Conservation (phyloP, 768 basidiomycete genomes). For the Rhizopogon salebrosus region DNA sequence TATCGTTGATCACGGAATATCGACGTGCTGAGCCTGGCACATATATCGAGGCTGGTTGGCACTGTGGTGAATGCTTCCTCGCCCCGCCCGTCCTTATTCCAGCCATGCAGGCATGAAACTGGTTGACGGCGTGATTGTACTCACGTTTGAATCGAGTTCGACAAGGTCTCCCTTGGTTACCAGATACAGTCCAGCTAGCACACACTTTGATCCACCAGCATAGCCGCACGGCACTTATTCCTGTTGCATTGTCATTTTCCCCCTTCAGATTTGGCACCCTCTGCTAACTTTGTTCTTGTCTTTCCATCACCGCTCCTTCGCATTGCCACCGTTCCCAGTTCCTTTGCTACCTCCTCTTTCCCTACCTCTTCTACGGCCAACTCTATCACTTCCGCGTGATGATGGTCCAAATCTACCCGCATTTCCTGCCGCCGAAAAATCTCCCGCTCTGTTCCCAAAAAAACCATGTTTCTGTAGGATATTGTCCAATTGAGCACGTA, state of each 20-base stretch:
- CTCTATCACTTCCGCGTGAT: constrained; percentile 32
- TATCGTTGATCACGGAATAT: constrained; percentile 30
- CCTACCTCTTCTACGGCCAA: constrained; percentile 33
- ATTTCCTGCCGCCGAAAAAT: neutral
- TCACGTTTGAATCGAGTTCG: constrained; percentile 57
- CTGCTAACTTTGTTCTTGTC: constrained; percentile 73
- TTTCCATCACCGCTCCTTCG: constrained; percentile 64
- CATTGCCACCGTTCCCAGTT: constrained; percentile 32
- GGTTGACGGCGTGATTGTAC: constrained; percentile 55
- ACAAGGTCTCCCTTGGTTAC: constrained; percentile 38
- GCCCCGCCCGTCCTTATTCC: constrained; percentile 4
- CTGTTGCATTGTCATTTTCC: constrained; percentile 87
- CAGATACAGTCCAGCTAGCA: neutral
- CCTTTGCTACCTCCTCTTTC: constrained; percentile 33
- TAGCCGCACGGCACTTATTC: too few relatives aligned
- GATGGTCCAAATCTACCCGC: constrained; percentile 7
- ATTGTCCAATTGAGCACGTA: too few relatives aligned
- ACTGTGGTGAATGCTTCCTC: constrained; percentile 48
- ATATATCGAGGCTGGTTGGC: constrained; percentile 67
- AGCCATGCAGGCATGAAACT: constrained; percentile 45
- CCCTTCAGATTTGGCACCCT: constrained; percentile 73
- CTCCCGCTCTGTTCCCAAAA: constrained; percentile 47
- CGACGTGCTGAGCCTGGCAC: constrained; percentile 43
- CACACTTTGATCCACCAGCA: neutral
- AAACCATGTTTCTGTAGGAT: constrained; percentile 76